Base-by-base conservation (phyloP, 2,329 filamentous ascomycete species). In the Claviceps pusilla region DNA sequence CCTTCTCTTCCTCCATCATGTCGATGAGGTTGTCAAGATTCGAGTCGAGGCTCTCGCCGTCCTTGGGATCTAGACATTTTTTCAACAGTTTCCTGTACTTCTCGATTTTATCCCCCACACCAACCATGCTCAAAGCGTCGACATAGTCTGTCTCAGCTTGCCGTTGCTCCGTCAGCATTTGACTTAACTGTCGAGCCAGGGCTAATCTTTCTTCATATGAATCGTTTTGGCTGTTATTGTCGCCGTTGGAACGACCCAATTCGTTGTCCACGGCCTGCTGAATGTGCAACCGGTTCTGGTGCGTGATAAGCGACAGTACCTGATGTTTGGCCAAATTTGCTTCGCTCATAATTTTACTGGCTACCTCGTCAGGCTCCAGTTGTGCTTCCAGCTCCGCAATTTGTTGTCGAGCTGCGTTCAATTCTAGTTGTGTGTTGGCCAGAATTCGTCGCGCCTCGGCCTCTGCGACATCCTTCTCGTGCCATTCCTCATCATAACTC, bases 401-500 rank as follows among this genome's bases (percentile, higher is more conserved):
- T 59, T 83, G 77, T 55, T 80, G 76, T 12, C 76, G 77, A 16
- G 85, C 71, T 1, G 73, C 70, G 48, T 78, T 76, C 4, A 88
- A 73, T 64, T 91, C 87, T 37, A 78, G 75, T 58, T 86, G 79
- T 0, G 85, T 83, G 59, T 83, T 84, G 57, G 75, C 74, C 16
- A 88, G 73, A 54, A 84, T 79, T 16, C 80, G 75, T 51, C 79
- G 79, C 3, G 83, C 83, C 64, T 87, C 86, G 31, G 77, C 76
- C 62, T 86, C 83, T 3, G 81, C 81, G 19, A 78, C 75, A 52
- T 88, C 81, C 64, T 87, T 89, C 59, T 89, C 85, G 52, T 78
- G 76, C 61, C 87, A 79, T 64, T 91, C 86, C 33, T 83, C 79
- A 56, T 93, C 87, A 63, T 88, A 89, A 54, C 76, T 82, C 55